Base-by-base conservation (phyloP, 768 basidiomycete species). In the Favolaschia claudopus region DNA sequence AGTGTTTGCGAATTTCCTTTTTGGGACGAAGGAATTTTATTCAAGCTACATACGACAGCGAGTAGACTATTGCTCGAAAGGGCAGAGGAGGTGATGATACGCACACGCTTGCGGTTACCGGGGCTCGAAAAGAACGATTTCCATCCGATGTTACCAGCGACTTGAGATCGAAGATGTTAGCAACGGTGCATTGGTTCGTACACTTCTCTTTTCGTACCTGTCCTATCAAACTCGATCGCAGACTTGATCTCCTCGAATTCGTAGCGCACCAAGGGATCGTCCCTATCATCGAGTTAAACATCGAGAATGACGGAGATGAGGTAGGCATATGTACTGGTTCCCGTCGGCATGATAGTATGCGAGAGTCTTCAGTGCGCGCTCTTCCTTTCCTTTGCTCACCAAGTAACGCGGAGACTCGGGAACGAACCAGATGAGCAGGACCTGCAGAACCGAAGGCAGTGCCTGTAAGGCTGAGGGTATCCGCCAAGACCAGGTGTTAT, bases 181-280 rank as follows among this genome's bases (percentile, higher is more conserved):
- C 72, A 66, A 79, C 83, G 68, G 76, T 78, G 66, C 75, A 79
- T 14, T 70, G 58, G 55, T 80, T 75, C 25, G 10, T 9, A 82
- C 68, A n/a, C 40, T n/a, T n/a, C n/a, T n/a, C n/a, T n/a, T 20
- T 22, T 10, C 78, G 76, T 50, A 82, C 81, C 13, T 69, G 68
- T 55, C 75, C 73, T 55, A 20, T 88, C 86, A 33, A 83, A 69
- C 12, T 78, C 73, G 39, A 87, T 73, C 5, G 85, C 81, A 25
- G 83, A 76, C 71, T 82, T 84, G 73, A 89, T 88, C 69, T 86
- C 86, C 49, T 79, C 71, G 67, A 80, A 84, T 69, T 86, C 84
- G 64, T 82, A 80, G 46, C 74, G 72, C 8, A 84, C 80, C 15
- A 85, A 71, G 1, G 79, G 77, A 64, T 83, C 81, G 1, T 73